Evolutionary conservation across 371 early-diverging fungal genomes (phyloP).

Genomic region (Choanephora cucurbitarum): DNA sequence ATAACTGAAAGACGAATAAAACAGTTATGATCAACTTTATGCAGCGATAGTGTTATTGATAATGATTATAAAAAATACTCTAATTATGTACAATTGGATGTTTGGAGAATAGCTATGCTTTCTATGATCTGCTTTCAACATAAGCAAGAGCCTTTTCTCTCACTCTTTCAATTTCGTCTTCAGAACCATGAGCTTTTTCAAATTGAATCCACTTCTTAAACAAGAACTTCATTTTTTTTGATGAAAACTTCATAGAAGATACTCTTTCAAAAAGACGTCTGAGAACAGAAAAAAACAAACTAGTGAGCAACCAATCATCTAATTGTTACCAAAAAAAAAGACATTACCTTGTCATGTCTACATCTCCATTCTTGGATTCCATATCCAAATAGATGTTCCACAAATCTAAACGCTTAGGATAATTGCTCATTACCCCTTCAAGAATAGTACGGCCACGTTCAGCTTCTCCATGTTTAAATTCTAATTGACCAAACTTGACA

Average conservation of each 20-base stretch:
- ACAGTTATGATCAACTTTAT: neutral
- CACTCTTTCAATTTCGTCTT: constrained; percentile 80
- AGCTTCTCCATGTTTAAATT: constrained; percentile 91
- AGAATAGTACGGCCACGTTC: constrained; percentile 96
- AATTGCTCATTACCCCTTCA: constrained; percentile 89
- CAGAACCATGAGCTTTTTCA: constrained; percentile 85
- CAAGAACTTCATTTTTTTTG: constrained; percentile 97
- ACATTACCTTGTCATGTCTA: constrained; percentile 63
- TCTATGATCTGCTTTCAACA: constrained; percentile 64
- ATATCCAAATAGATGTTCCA: constrained; percentile 96
- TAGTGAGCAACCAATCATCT: no score
- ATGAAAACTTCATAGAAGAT: constrained; percentile 83
- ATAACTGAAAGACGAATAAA: no score
- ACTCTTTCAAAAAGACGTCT: constrained; percentile 91
- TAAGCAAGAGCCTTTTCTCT: constrained; percentile 85
- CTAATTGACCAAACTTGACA: constrained; percentile 91
- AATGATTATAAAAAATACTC: neutral
- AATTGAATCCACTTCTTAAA: constrained; percentile 96
- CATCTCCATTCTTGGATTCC: constrained; percentile 82
- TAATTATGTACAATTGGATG: neutral
- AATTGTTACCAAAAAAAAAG: neutral
- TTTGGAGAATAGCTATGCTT: neutral
- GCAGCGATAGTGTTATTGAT: neutral
- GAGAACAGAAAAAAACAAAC: constrained; percentile 8
- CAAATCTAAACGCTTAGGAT: constrained; percentile 93